Base-by-base conservation (phyloP, 495 filamentous ascomycete genomes). In the Xylaria castorea region DNA sequence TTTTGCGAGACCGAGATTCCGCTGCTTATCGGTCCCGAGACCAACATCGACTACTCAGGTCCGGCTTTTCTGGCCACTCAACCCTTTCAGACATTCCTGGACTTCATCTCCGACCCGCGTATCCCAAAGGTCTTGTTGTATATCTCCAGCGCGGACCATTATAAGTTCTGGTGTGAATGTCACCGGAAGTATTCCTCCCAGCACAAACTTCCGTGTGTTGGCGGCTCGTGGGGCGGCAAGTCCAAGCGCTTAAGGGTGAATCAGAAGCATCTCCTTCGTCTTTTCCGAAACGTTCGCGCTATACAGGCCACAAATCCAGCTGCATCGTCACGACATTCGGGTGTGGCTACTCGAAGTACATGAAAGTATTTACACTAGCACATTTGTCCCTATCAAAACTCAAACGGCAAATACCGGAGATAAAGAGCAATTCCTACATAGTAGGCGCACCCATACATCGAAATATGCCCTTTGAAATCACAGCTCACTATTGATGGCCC, bases 161-260 rank as follows among this genome's bases (percentile, higher is more conserved):
- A 69, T 20, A 30, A 69, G 8, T 69, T 69, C 36, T 69, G 66
- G 66, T 69, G 66, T 22, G 55, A 60, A 2, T 69, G 34, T 36
- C 66, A 69, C 36, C 50, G 55, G 34, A 69, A 60, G 20, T 12
- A 38, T 3, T 66, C 64, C 32, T 66, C 64, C 16, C 44, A 53
- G 46, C 46, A 51, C 20, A 30, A 42, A n/a, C 62, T 66, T 16
- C 64, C 64, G 0, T 66, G 64, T 53, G 32, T 22, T 16, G 46
- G 46, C 30, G 64, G 64, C 46, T 66, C 64, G 30, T 66, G 64
- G 64, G 44, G 64, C 7, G 64, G 64, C 27, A 66, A 66, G 64
- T 50, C 64, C 38, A 22, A 27, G 22, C 64, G 64, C 27, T 40
- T 66, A 38, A 51, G 30, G 46, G 64, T 66, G 27, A 66, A 66